phyloP scores from a whole-genome alignment of 2,329 filamentous ascomycete species.

The Fusarium goolgardi region DNA sequence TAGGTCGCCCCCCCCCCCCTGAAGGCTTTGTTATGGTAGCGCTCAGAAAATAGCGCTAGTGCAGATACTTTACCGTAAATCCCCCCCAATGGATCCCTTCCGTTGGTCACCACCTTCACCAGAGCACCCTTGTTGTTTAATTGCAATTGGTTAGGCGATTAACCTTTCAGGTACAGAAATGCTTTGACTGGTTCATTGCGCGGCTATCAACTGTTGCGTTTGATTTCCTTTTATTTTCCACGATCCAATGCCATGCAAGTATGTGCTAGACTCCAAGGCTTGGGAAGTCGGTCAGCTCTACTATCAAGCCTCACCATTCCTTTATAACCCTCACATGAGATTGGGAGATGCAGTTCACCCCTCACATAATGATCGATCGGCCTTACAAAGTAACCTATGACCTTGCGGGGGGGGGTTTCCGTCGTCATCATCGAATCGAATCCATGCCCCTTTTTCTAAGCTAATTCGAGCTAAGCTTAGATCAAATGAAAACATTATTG shows the following conservation, averaged over 20 bases:
- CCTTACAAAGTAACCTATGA: neutral
- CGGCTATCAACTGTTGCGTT: conserved; percentile 5
- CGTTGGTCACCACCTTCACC: conserved; percentile 39
- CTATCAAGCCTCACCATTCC: conserved; percentile 31
- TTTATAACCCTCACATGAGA: conserved; percentile 1
- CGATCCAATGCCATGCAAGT: conserved; percentile 17
- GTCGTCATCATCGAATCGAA: neutral
- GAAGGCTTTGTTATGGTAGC: conserved; percentile 23
- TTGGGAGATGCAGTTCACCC: conserved; percentile 5
- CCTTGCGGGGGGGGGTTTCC: conserved; percentile 34
- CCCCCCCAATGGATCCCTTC: conserved; percentile 8
- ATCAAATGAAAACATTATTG: conserved; percentile 14
- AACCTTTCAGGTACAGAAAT: conserved; percentile 31
- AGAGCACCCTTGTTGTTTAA: conserved; percentile 22
- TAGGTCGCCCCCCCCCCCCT: conserved; percentile 10
- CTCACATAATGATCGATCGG: conserved; percentile 12
- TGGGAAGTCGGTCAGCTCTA: conserved; percentile 1
- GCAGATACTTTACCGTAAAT: conserved; percentile 34
- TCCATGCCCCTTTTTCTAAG: conserved; percentile 13
- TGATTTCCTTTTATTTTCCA: conserved; percentile 9
- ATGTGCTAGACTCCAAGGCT: neutral
- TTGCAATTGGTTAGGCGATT: conserved; percentile 27
- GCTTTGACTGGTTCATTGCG: conserved; percentile 25
- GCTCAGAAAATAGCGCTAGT: conserved; percentile 29
- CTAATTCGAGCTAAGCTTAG: conserved; percentile 15